A percentile compares a stretch with the other conserved stretches of the same genome.
phyloP scores from a whole-genome alignment of 2,329 filamentous ascomycete genomes.

The Aureobasidium lini region DNA sequence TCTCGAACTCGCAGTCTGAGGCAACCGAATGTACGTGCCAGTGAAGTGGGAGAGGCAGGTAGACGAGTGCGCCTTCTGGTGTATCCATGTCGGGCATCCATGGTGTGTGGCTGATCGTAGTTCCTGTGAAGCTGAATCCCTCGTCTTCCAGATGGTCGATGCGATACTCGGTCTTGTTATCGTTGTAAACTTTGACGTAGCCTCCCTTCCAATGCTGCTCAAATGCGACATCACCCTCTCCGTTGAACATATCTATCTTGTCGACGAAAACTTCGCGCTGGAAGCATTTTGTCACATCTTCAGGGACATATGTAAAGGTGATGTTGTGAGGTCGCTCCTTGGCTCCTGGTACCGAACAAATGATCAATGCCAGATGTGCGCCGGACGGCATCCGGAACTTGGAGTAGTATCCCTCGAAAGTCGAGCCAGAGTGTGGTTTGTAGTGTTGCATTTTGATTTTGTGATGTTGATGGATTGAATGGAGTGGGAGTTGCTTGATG shows the following conservation, averaged over 20 bases:
- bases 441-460: constrained; percentile 19
- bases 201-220: constrained; percentile 35
- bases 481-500: background rate
- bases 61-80: constrained; percentile 39
- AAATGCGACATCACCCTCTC: constrained; percentile 29
- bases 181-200: constrained; percentile 28
- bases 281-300: constrained; percentile 27
- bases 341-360: constrained; percentile 40
- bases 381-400: constrained; percentile 42
- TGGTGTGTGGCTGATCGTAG: constrained; percentile 30
- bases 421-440: constrained; percentile 34
- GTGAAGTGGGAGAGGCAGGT: constrained; percentile 42
- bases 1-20: constrained; percentile 33
- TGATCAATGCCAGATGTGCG: constrained; percentile 39
- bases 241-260: constrained; percentile 29
- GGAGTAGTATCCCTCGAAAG: constrained; percentile 46
- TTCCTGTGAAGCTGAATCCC: constrained; percentile 35
- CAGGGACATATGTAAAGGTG: constrained; percentile 43
- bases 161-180: constrained; percentile 32
- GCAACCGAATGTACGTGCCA: constrained; percentile 45
- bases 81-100: constrained; percentile 33
- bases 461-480: background rate
- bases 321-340: constrained; percentile 35
- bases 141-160: constrained; percentile 20
- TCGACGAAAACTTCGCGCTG: constrained; percentile 39